phyloP scores from a whole-genome alignment of 371 early-diverging fungal genomes.

The Mortierella sp. region DNA sequence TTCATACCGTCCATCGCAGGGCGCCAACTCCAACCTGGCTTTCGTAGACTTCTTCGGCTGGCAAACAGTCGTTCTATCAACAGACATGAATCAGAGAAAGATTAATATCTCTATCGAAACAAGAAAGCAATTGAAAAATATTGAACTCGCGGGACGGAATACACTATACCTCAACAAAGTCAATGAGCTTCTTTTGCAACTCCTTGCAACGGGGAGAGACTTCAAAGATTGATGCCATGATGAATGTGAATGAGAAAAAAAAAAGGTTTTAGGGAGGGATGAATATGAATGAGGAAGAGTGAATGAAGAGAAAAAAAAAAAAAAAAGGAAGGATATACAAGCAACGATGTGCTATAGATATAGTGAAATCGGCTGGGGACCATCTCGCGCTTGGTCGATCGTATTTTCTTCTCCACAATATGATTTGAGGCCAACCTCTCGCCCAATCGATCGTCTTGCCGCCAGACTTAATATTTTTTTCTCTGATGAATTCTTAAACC shows the following conservation, averaged over 20 bases:
- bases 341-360: not conserved
- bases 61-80: slow-evolving; percentile 92
- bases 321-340: not conserved
- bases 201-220: slow-evolving; percentile 78
- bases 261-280: not conserved
- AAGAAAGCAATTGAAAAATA: no score
- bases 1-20: slow-evolving; percentile 82
- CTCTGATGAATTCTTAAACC: not conserved
- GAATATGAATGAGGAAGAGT: not conserved
- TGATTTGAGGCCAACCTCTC: not conserved
- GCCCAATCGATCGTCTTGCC: slow-evolving; percentile 16
- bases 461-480: not conserved
- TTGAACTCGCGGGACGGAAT: no score
- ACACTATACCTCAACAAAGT: slow-evolving; percentile 81
- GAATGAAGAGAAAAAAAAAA: not conserved
- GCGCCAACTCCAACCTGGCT: slow-evolving; percentile 81
- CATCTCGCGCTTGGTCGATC: slow-evolving; percentile 8
- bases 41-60: slow-evolving; percentile 85
- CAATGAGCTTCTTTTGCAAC: slow-evolving; percentile 75
- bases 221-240: slow-evolving; percentile 53
- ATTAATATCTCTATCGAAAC: no score
- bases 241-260: not conserved
- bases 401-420: slow-evolving; percentile 7
- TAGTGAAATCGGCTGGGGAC: not conserved
- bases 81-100: not conserved